A percentile compares a stretch with the other conserved stretches of the same genome.
These are phyloP conservation scores for Allantophomopsis cytisporea DNA, from an alignment of 2,329 filamentous ascomycete genomes.

Conservation along the genomic window DNA sequence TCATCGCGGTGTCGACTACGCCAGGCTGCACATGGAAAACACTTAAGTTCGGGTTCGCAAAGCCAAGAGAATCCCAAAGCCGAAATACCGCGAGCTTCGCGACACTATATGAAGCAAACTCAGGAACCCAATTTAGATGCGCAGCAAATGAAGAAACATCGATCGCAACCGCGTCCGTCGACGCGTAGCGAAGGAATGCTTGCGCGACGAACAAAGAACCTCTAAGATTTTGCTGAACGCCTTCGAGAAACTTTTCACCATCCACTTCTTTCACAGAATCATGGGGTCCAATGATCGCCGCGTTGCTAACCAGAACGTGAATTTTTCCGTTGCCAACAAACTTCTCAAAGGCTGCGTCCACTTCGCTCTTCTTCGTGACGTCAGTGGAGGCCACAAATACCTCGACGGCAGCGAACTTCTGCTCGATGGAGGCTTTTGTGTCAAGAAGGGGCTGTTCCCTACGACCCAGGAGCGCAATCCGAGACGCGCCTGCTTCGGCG, in stretches of 20 bases:
- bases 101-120: no score
- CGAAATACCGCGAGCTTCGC: no score
- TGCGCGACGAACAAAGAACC: no score
- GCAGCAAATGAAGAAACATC: no score
- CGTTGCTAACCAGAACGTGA: slow-evolving; percentile 26
- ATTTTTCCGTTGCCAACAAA: slow-evolving; percentile 18
- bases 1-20: no score
- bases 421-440: slow-evolving; percentile 21
- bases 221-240: no score
- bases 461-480: slow-evolving; percentile 29
- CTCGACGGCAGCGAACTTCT: slow-evolving; percentile 20
- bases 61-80: no score
- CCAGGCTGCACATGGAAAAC: no score
- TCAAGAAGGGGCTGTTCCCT: slow-evolving; percentile 18
- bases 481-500: slow-evolving; percentile 26
- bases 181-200: no score
- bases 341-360: slow-evolving; percentile 19
- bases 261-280: slow-evolving; percentile 16
- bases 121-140: no score
- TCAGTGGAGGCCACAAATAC: slow-evolving; percentile 19
- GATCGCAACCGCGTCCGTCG: no score
- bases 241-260: slow-evolving; percentile 3
- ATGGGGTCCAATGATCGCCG: slow-evolving; percentile 17
- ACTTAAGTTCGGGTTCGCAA: no score
- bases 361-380: slow-evolving; percentile 15